phyloP scores from a whole-genome alignment of 208 protist species.

The Novymonas esmeraldas region DNA sequence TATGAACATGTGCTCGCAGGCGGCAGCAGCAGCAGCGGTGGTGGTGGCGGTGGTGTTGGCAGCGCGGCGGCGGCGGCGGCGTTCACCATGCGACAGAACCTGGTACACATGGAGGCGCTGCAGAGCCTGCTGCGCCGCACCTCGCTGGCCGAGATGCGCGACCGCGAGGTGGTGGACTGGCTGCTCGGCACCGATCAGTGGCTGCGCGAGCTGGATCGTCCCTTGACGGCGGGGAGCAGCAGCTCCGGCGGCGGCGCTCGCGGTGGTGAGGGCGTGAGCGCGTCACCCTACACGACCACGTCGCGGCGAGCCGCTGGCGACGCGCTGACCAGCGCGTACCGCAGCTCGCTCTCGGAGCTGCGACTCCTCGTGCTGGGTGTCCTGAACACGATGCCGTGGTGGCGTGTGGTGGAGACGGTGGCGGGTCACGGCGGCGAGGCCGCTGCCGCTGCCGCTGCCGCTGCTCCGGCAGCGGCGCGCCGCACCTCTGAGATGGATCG shows the following conservation, averaged over 20 bases:
- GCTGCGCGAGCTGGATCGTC: slow-evolving; percentile 32
- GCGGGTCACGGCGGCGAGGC: slow-evolving; percentile 1
- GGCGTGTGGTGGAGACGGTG: slow-evolving; percentile 68
- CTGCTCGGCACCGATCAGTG: slow-evolving; percentile 52
- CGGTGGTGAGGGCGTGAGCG: not conserved
- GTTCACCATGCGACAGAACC: slow-evolving; percentile 17
- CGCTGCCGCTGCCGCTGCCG: not conserved
- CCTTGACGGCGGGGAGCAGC: not conserved
- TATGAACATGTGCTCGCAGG: not conserved
- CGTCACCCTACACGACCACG: not conserved
- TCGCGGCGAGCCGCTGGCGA: slow-evolving; percentile 1
- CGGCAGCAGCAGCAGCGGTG: no score
- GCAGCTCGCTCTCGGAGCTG: slow-evolving; percentile 42
- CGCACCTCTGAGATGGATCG: not conserved
- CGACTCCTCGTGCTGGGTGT: slow-evolving; percentile 73
- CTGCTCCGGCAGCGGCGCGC: not conserved
- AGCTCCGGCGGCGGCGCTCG: not conserved
- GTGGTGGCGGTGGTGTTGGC: not conserved
- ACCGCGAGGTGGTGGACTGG: slow-evolving; percentile 73
- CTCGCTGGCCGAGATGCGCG: slow-evolving; percentile 73
- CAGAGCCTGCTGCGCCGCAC: slow-evolving; percentile 74
- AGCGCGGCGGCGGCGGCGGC: not conserved
- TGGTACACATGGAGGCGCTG: slow-evolving; percentile 42
- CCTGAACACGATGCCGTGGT: slow-evolving; percentile 84
- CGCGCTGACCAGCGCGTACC: slow-evolving; percentile 10